Base-by-base conservation (phyloP, 2,329 filamentous ascomycete genomes). In the Alternaria ventricosa region DNA sequence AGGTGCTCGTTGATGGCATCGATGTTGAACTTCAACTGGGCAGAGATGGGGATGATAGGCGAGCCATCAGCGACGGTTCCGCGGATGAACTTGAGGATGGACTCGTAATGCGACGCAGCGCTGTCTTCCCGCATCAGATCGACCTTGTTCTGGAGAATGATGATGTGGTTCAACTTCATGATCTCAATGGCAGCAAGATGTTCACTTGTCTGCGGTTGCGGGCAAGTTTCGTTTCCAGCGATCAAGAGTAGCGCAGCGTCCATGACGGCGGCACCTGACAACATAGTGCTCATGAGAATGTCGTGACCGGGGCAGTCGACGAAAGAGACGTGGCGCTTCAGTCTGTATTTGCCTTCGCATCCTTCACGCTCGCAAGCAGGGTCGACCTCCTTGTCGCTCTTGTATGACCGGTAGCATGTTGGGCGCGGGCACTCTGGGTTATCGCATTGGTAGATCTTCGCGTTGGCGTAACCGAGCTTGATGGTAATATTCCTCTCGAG, bases 251-350 rank as follows among this genome's bases (percentile, higher is more conserved):
- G 88, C 18, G 96, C 96, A 70, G 96, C 96, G 83, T 99, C 96
- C 96, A 99, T 99, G 88, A 99, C 96, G 69, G 96, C 96, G 75
- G 96, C 96, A 78, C 96, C 96, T 79, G 96, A 99, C 87, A 99
- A 90, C 96, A 99, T 99, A 76, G 96, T 99, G 84, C 95, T 98
- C 96, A 99, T 99, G 82, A 99, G 94, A 94, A 99, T 99, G 85
- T 99, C 96, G 92, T 99, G 96, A 83, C 96, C 96, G 61, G 96
- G 96, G 87, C 96, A 98, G 83, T 98, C 96, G 73, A 98, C 96
- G 81, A 98, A 99, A 15, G 93, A 95, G 71, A 79, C 74, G 57
- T 73, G 66, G 33, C 65, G 89, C 76, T 97, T 84, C 77, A 99
- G 84, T 78, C 93, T 86, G 84, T 98, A 99, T 77, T 86, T 95